A percentile compares a stretch with the other conserved stretches of the same genome.
phyloP scores from a whole-genome alignment of 2,329 filamentous ascomycete genomes.

The Fusarium humuli region DNA sequence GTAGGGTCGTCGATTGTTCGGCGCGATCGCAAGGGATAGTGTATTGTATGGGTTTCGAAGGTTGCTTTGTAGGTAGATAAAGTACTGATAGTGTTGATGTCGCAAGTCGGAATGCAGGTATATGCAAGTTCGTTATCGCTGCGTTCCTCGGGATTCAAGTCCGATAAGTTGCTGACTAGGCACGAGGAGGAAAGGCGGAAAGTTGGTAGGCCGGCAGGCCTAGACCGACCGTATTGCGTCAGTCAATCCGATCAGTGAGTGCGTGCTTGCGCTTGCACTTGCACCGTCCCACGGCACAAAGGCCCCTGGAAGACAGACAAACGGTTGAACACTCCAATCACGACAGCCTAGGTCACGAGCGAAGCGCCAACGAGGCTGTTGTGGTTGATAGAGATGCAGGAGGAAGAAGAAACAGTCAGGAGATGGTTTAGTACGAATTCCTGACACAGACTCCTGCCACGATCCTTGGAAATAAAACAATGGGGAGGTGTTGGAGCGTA shows the following conservation, averaged over 20 bases:
- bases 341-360: conserved; percentile 33
- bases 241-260: conserved; percentile 37
- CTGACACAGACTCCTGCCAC: conserved; percentile 39
- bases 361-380: conserved; percentile 24
- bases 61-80: neutral
- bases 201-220: conserved; percentile 24
- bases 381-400: conserved; percentile 37
- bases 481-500: conserved; percentile 11
- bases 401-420: conserved; percentile 38
- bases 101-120: conserved; percentile 10
- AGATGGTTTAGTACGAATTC: conserved; percentile 40
- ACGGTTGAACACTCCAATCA: conserved; percentile 22
- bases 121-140: conserved; percentile 36
- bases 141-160: conserved; percentile 31
- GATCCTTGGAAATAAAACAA: conserved; percentile 40
- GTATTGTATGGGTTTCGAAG: neutral
- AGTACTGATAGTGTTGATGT: neutral
- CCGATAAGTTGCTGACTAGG: conserved; percentile 39
- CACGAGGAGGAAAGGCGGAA: conserved; percentile 30
- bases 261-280: conserved; percentile 1
- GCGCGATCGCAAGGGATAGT: conserved; percentile 16
- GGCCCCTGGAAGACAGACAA: conserved; percentile 29
- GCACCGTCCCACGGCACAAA: conserved; percentile 43
- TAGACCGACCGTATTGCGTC: conserved; percentile 42
- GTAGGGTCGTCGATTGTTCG: conserved; percentile 9